Evolutionary conservation across 768 basidiomycete species (phyloP), one percentile per base, ranked within the genome.

Genomic region (Dioszegia hungarica): DNA sequence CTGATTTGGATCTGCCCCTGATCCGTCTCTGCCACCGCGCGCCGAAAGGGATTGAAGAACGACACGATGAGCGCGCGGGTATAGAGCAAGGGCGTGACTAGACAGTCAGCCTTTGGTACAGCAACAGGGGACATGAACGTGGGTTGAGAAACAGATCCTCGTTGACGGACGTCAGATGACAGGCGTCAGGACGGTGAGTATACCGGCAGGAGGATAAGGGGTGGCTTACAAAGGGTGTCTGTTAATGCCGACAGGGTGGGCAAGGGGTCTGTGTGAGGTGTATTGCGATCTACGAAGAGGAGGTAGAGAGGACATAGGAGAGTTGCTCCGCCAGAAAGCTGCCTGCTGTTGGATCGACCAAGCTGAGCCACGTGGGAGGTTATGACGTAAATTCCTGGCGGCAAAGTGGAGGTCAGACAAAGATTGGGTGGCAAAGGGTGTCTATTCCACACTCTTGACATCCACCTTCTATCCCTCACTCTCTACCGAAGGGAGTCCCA

Each of bases 11-110:
- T 73, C 41, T 61, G 50, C 44, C 71, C 71, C 43, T 53, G 37
- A 19, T 57, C 68, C 29, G 56, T 61, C 64, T 73, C 68, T 36
- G 43, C 59, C 56, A 52, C 48, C 49, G 71, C 71, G 46, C 71
- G 44, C 33, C 71, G 44, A 47, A 73, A 73, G 12, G 71, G 71
- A 46, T 73, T 73, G 59, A 70, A 70, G 66, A 73, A 73, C 60
- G 71, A 73, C 66, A 68, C 38, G 28, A 47, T 61, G 55, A 48
- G 22, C 14, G 55, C 34, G 25, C 49, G 29, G 17, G 46, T 40
- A 24, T 57, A 25, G 44, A 61, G 49, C 9, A 57, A 20, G 12
- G 60, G 55, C 22, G 56, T 40, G 50, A 61, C 60, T 61, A 39
- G 38, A 10, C 2, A 2, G 19, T 52, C 14, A 52, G 47, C 47